A percentile compares a stretch with the other conserved stretches of the same genome.
phyloP scores from a whole-genome alignment of 2,329 filamentous ascomycete species.

The Drechslerella coelobrocha region DNA sequence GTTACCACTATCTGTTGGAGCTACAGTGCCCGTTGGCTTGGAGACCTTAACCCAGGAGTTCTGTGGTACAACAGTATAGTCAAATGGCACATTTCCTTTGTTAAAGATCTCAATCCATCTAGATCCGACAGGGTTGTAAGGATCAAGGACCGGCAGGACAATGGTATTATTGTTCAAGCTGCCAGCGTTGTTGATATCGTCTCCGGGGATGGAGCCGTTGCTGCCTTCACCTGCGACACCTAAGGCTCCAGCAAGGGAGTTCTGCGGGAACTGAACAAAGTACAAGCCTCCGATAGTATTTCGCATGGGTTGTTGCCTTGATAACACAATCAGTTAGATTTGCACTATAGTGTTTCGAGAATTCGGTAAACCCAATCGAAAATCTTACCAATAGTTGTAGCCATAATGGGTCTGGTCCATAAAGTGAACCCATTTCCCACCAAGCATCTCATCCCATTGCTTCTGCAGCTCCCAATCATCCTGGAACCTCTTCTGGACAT shows the following conservation, averaged over 20 bases:
- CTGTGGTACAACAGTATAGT: conserved; percentile 63
- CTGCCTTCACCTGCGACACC: conserved; percentile 70
- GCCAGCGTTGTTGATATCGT: conserved; percentile 66
- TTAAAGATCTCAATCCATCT: conserved; percentile 71
- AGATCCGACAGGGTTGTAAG: conserved; percentile 63
- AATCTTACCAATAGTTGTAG: conserved; percentile 61
- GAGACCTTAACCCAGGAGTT: conserved; percentile 65
- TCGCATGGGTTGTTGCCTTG: conserved; percentile 76
- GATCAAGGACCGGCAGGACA: conserved; percentile 66
- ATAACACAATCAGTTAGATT: conserved; percentile 64
- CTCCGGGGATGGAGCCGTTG: conserved; percentile 72
- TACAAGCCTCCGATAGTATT: conserved; percentile 69
- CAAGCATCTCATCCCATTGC: conserved; percentile 66
- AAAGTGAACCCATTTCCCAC: conserved; percentile 62
- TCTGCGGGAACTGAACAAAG: conserved; percentile 67
- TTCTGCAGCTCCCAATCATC: conserved; percentile 66
- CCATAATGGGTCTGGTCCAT: conserved; percentile 60
- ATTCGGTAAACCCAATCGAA: not conserved
- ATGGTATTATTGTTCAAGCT: conserved; percentile 65
- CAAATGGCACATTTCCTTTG: conserved; percentile 64
- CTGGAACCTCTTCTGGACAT: conserved; percentile 65
- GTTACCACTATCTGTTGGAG: conserved; percentile 58
- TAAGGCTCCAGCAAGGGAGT: conserved; percentile 68
- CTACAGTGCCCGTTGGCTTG: conserved; percentile 63
- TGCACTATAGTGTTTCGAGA: conserved; percentile 59